phyloP scores from a whole-genome alignment of 805 yeast genomes.

The Hanseniaspora meyeri region DNA sequence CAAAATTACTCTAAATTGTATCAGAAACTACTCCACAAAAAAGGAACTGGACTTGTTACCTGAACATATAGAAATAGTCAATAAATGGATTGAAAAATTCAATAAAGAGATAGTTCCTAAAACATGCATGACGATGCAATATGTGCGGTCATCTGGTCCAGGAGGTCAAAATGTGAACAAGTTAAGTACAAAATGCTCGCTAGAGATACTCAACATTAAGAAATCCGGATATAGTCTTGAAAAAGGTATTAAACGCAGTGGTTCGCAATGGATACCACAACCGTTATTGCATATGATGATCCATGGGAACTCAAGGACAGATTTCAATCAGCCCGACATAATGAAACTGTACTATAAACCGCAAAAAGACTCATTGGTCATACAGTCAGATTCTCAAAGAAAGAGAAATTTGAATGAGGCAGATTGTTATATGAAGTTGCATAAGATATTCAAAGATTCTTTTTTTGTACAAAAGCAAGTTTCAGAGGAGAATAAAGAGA shows the following conservation, averaged over 20 bases:
- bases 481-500: conserved; percentile 33
- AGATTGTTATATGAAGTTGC: conserved; percentile 49
- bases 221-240: conserved; percentile 4
- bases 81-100: background rate
- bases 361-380: conserved; percentile 37
- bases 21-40: background rate
- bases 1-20: too few relatives aligned
- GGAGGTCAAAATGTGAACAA: conserved; percentile 86
- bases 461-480: conserved; percentile 40
- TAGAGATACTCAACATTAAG: conserved; percentile 39
- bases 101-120: background rate
- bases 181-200: conserved; percentile 47
- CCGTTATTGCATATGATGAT: conserved; percentile 35
- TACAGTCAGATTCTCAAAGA: conserved; percentile 50
- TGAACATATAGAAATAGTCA: background rate
- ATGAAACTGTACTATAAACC: conserved; percentile 12
- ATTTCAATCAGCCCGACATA: conserved; percentile 34
- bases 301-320: conserved; percentile 33
- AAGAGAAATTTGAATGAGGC: conserved; percentile 45
- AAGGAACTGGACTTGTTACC: background rate
- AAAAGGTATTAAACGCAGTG: conserved; percentile 19
- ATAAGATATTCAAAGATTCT: conserved; percentile 36
- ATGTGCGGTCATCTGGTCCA: conserved; percentile 58
- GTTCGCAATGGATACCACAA: conserved; percentile 46
- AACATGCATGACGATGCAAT: conserved; percentile 15